Base-by-base conservation (phyloP, 1,284 basidiomycete species). In the Fomitopsis pinicola region DNA sequence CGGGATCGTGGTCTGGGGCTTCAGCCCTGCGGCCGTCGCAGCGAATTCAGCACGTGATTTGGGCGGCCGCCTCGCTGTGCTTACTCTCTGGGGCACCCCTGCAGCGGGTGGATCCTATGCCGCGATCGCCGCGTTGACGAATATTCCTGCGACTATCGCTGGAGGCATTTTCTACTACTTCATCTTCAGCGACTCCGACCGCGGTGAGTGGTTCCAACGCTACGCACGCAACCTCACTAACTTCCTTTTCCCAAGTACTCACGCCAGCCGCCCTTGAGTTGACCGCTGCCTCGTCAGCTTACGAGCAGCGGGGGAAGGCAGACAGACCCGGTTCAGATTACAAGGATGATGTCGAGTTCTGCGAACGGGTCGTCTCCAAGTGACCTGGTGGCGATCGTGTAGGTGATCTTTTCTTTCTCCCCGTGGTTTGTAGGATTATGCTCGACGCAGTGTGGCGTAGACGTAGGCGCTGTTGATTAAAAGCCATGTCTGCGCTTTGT, bases 41-140 rank as follows among this genome's bases (percentile, higher is more conserved):
- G 77, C 86, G 19, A 90, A 90, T 70, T 73, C 85, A 1, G 87
- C 88, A 36, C 84, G 88, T 66, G 88, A 90, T 68, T 48, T 91
- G 54, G 88, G 88, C 19, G 85, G 79, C 2, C 82, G 87, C 17
- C 64, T 89, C 28, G 78, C 80, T 63, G 82, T 78, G 5, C 64
- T 89, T 68, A 77, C 83, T 0, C 78, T 89, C 53, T 89, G 83
- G 80, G 87, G 87, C 3, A 68, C 48, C 2, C 66, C 73, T 61
- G 87, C 86, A 19, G 70, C 74, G 22, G 86, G 86, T 28, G 85
- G 86, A 4, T 66, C 67, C 17, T 89, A 88, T 67, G 83, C 85
- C 3, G 87, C 86, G 0, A 79, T 90, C 44, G 73, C 87, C 6
- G 82, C 88, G 2, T 77, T 90, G 28, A 84, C 84, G 8, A 89